phyloP scores from a whole-genome alignment of 2,329 filamentous ascomycete genomes.

The Apiospora pterosperma region DNA sequence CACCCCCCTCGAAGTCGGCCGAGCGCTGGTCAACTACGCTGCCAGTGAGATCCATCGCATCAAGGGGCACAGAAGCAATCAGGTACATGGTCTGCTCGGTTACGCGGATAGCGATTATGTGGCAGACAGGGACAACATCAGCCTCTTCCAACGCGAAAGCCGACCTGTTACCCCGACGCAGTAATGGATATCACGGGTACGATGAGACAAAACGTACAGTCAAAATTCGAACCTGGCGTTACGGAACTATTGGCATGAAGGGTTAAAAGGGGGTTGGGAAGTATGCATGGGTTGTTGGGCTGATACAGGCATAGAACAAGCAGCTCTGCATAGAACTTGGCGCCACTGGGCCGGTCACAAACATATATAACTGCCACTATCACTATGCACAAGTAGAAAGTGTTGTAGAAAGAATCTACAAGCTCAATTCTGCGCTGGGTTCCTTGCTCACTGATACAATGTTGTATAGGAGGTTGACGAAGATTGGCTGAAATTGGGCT shows the following conservation, averaged over 20 bases:
- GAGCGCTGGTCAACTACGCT: constrained; percentile 92
- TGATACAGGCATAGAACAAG: not conserved
- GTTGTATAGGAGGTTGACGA: not conserved
- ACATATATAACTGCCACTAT: not conserved
- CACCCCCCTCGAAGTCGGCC: constrained; percentile 69
- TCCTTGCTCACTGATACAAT: not conserved
- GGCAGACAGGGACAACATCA: constrained; percentile 82
- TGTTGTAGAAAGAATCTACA: not conserved
- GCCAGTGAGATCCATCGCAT: constrained; percentile 79
- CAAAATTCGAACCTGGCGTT: not conserved
- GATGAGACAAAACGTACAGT: not conserved
- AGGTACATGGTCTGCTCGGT: constrained; percentile 77
- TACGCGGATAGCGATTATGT: constrained; percentile 97
- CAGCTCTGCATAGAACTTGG: not conserved
- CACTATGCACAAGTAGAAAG: not conserved
- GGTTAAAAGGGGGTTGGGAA: not conserved
- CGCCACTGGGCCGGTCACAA: not conserved
- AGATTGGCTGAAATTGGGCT: not conserved
- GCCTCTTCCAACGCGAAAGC: constrained; percentile 60
- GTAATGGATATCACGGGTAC: constrained; percentile 18
- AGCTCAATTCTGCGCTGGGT: too few relatives aligned
- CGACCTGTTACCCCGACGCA: constrained; percentile 47
- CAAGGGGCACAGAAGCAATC: constrained; percentile 76
- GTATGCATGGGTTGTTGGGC: too few relatives aligned
- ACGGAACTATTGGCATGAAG: not conserved